Evolutionary conservation across 441 rosid genomes (phyloP).

Genomic region (Codiaeum variegatum): DNA sequence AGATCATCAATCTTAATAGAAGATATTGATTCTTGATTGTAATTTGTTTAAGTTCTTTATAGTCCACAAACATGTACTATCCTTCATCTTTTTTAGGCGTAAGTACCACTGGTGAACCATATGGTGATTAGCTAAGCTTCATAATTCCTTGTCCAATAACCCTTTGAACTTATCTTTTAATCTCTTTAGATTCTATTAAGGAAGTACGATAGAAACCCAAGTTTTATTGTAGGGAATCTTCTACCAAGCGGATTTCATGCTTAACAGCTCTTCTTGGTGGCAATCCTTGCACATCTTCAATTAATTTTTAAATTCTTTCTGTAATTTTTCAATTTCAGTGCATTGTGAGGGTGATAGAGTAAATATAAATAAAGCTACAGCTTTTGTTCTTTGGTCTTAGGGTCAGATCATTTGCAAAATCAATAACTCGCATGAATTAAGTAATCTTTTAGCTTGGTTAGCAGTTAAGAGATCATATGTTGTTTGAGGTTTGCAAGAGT

Average conservation of each 20-base stretch:
- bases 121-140: background rate
- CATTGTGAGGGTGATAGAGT: no score
- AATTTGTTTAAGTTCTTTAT: background rate
- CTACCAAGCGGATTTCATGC: background rate
- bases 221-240: background rate
- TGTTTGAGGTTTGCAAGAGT: background rate
- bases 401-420: no score
- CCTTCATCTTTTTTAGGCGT: background rate
- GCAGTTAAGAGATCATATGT: background rate
- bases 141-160: background rate
- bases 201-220: background rate
- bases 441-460: background rate
- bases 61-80: background rate
- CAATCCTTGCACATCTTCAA: background rate
- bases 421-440: no score
- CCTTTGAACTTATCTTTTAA: background rate
- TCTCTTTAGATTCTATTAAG: background rate
- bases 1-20: background rate
- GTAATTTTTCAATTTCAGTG: no score
- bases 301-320: no score
- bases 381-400: no score
- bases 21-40: background rate
- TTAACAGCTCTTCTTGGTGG: background rate
- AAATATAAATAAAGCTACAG: no score
- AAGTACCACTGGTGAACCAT: background rate